Evolutionary conservation across 768 basidiomycete species (phyloP).

Genomic region (Tulasnella sp.): DNA sequence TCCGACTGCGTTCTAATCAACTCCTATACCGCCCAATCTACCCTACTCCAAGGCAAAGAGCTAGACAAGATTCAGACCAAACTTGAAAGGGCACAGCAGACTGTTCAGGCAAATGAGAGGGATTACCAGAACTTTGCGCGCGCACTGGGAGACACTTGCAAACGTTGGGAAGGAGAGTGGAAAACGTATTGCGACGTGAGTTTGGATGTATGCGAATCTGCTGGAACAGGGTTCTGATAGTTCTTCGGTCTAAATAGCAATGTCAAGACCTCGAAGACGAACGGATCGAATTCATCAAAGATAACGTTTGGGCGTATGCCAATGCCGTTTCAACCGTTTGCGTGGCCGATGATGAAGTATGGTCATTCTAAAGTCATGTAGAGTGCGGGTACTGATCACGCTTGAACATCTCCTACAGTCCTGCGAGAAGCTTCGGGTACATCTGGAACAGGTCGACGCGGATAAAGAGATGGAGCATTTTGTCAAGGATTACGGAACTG

Average conservation of each 20-base stretch:
- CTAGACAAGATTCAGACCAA: conserved; percentile 83
- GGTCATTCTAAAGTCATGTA: conserved; percentile 25
- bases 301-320: conserved; percentile 92
- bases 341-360: conserved; percentile 89
- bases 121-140: conserved; percentile 86
- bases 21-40: conserved; percentile 83
- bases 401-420: conserved; percentile 44
- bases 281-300: conserved; percentile 89
- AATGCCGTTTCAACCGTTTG: conserved; percentile 95
- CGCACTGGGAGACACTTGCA: conserved; percentile 66
- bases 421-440: conserved; percentile 79
- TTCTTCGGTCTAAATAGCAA: conserved; percentile 29
- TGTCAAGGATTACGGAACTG: conserved; percentile 82
- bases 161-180: conserved; percentile 91
- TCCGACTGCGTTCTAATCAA: conserved; percentile 88
- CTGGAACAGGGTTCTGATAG: not conserved
- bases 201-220: not conserved
- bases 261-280: conserved; percentile 96
- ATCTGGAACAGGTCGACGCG: conserved; percentile 83
- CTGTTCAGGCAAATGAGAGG: conserved; percentile 82
- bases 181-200: conserved; percentile 78
- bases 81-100: conserved; percentile 80
- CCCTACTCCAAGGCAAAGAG: conserved; percentile 87
- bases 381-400: not conserved
- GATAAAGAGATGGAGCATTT: conserved; percentile 85